phyloP scores from a whole-genome alignment of 768 basidiomycete species.

The Tricholoma matsutake region DNA sequence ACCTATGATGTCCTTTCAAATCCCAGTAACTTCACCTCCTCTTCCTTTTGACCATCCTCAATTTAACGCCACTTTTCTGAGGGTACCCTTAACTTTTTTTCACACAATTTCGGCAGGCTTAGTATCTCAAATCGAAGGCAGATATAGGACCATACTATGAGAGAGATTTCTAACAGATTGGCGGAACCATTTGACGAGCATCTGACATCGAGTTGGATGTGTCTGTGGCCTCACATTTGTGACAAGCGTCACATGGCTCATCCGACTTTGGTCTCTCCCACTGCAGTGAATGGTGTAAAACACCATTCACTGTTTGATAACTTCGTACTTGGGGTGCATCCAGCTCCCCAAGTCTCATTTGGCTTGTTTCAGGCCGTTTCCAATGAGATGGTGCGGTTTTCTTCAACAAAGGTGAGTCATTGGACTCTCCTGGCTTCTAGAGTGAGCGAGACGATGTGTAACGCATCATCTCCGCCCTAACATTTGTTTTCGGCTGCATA shows the following conservation, averaged over 20 bases:
- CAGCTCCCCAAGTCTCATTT: conserved; percentile 2
- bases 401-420: conserved; percentile 1
- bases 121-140: too few relatives aligned
- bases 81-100: not conserved
- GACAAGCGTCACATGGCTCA: not conserved
- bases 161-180: too few relatives aligned
- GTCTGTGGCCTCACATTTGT: not conserved
- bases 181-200: too few relatives aligned
- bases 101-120: not conserved
- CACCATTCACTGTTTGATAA: conserved; percentile 1
- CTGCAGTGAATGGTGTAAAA: too few relatives aligned
- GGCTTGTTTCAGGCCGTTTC: not conserved
- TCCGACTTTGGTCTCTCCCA: not conserved
- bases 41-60: too few relatives aligned
- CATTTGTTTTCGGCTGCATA: not conserved
- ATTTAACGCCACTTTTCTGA: not conserved
- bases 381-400: not conserved
- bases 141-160: too few relatives aligned
- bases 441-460: not conserved
- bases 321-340: not conserved
- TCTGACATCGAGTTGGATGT: not conserved
- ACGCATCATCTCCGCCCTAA: not conserved
- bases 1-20: too few relatives aligned
- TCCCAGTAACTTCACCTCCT: too few relatives aligned
- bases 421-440: not conserved